A percentile compares a stretch with the other conserved stretches of the same genome.
These are phyloP conservation scores for Calycina herbarum DNA, from an alignment of 2,329 filamentous ascomycete genomes.

Conservation along the genomic window DNA sequence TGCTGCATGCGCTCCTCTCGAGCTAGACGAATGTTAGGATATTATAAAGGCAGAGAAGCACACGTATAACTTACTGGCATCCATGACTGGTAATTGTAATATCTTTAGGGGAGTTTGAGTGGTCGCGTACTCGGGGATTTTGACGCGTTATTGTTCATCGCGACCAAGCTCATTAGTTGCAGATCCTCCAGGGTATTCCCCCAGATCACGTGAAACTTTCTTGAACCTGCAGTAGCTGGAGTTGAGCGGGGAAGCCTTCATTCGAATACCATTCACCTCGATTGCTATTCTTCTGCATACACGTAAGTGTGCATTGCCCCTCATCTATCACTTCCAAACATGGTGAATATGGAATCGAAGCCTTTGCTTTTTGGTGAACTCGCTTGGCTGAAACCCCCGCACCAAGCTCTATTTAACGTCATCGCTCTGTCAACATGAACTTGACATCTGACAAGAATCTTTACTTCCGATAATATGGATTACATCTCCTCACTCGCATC, in stretches of 20 bases:
- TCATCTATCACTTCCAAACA: neutral
- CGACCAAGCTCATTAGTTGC: neutral
- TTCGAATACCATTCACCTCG: no score
- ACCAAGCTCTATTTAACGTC: slow-evolving; percentile 7
- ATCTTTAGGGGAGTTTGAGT: neutral
- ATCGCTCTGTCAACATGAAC: slow-evolving; percentile 1
- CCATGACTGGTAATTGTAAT: slow-evolving; percentile 16
- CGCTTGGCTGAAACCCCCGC: slow-evolving; percentile 15
- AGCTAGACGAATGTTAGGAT: slow-evolving; percentile 39
- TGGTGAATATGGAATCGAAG: no score
- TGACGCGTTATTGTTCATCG: neutral
- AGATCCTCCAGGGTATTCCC: neutral
- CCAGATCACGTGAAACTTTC: no score
- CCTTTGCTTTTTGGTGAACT: neutral
- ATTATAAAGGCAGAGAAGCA: neutral
- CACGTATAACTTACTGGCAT: slow-evolving; percentile 19
- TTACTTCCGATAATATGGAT: slow-evolving; percentile 14
- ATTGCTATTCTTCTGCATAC: no score
- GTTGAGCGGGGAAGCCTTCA: no score
- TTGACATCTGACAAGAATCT: neutral
- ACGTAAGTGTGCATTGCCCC: no score
- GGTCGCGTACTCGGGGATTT: neutral
- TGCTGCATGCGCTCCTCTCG: slow-evolving; percentile 64
- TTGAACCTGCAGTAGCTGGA: no score
- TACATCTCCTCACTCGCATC: slow-evolving; percentile 19